These are phyloP conservation scores for Adenanthera pavonina DNA, from an alignment of 306 rosid genomes.

Conservation along the genomic window DNA sequence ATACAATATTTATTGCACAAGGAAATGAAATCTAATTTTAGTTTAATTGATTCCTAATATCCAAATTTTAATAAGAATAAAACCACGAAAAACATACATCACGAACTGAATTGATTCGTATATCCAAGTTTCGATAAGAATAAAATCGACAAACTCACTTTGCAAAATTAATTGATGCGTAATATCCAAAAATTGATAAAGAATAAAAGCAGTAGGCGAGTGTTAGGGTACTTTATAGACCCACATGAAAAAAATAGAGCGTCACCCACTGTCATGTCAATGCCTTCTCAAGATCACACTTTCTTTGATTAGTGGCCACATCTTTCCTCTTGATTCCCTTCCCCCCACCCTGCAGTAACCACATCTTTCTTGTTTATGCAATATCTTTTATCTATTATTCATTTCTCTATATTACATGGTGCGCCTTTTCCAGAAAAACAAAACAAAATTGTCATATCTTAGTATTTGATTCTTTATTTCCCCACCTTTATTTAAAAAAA, in stretches of 20 bases:
- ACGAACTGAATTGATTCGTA: neutral
- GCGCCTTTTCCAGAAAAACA: neutral
- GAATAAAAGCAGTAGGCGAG: conserved; percentile 40
- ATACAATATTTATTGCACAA: too few species aligned
- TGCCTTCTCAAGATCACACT: conserved; percentile 40
- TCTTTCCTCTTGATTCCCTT: neutral
- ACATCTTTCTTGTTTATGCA: neutral
- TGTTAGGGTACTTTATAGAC: conserved; percentile 52
- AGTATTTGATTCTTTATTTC: neutral
- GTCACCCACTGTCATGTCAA: conserved; percentile 22
- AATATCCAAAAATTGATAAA: neutral
- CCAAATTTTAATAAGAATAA: neutral
- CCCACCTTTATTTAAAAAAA: neutral
- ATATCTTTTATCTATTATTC: neutral
- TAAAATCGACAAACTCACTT: neutral
- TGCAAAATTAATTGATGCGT: too few species aligned
- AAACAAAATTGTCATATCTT: neutral
- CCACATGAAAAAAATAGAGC: conserved; percentile 57
- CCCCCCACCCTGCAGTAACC: neutral
- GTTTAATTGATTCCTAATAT: too few species aligned
- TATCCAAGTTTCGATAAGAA: neutral
- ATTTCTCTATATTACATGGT: neutral
- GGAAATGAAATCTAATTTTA: too few species aligned
- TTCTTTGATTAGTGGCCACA: neutral
- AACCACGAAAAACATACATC: neutral